Evolutionary conservation across 768 basidiomycete species (phyloP).

Genomic region (Gyrodon lividus): DNA sequence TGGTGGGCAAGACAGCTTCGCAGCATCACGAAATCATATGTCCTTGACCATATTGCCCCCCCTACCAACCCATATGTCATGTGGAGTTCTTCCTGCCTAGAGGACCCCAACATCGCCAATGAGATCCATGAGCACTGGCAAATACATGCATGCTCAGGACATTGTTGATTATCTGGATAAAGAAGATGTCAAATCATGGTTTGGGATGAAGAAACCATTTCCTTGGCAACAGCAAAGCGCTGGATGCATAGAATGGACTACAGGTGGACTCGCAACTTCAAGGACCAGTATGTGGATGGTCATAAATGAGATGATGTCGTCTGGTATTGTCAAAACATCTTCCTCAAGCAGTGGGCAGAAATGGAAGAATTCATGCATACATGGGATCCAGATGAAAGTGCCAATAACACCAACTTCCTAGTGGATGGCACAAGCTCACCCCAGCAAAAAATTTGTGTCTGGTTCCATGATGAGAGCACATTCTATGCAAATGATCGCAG

Average conservation of each 20-base stretch:
- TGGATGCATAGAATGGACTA: constrained; percentile 27
- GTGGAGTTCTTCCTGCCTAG: neutral
- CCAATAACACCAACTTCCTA: neutral
- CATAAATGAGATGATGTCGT: constrained; percentile 34
- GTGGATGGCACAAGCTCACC: constrained; percentile 2
- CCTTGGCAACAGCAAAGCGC: constrained; percentile 18
- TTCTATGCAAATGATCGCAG: constrained; percentile 34
- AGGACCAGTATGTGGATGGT: constrained; percentile 32
- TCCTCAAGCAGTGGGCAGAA: constrained; percentile 16
- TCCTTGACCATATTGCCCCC: neutral
- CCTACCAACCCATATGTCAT: neutral
- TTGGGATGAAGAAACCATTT: constrained; percentile 16
- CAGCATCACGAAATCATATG: neutral
- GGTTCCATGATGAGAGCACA: constrained; percentile 34
- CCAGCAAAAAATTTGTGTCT: neutral
- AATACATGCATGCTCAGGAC: constrained; percentile 22
- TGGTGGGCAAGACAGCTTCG: neutral
- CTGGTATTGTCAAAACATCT: constrained; percentile 21
- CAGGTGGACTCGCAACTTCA: constrained; percentile 15
- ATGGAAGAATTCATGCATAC: neutral
- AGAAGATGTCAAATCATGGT: constrained; percentile 8
- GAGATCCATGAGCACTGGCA: constrained; percentile 12
- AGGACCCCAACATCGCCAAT: neutral
- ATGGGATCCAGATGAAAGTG: neutral
- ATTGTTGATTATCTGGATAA: constrained; percentile 17